Evolutionary conservation across 116 monocot genomes (phyloP).

Genomic region (Dioscorea cayenensis): DNA sequence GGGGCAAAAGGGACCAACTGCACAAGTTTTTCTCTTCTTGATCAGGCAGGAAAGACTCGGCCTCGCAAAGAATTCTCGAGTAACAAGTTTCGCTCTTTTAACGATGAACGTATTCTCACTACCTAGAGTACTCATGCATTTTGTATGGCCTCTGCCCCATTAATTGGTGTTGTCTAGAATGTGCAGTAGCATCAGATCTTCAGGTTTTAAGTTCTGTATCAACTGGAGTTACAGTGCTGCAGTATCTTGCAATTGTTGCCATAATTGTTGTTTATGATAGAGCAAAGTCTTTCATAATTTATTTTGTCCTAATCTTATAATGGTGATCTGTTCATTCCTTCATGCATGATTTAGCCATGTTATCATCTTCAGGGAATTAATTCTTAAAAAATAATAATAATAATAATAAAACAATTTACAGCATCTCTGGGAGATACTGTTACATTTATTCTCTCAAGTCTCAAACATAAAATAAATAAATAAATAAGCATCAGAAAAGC

Average conservation of each 20-base stretch:
- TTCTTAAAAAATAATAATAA: too few relatives aligned
- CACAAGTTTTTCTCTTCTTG: not conserved
- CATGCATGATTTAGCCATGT: too few relatives aligned
- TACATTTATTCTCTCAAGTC: too few relatives aligned
- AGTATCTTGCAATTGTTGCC: not conserved
- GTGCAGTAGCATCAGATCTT: not conserved
- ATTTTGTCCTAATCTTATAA: too few relatives aligned
- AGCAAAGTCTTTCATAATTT: too few relatives aligned
- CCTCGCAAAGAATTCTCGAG: not conserved
- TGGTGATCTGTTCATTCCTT: too few relatives aligned
- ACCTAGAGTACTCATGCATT: not conserved
- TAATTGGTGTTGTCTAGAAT: not conserved
- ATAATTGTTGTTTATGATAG: not conserved
- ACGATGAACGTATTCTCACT: not conserved
- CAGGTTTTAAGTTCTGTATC: not conserved
- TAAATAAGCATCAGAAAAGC: too few relatives aligned
- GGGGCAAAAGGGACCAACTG: not conserved
- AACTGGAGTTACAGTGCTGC: not conserved
- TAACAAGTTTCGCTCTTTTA: not conserved
- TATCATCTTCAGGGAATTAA: too few relatives aligned
- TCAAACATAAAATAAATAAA: too few relatives aligned
- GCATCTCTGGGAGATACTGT: too few relatives aligned
- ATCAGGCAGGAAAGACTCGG: not conserved
- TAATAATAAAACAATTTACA: too few relatives aligned
- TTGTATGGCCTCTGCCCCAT: not conserved